These are phyloP conservation scores for Trebouxia gelatinosa DNA, from an alignment of 163 green algal genomes.

Conservation along the genomic window DNA sequence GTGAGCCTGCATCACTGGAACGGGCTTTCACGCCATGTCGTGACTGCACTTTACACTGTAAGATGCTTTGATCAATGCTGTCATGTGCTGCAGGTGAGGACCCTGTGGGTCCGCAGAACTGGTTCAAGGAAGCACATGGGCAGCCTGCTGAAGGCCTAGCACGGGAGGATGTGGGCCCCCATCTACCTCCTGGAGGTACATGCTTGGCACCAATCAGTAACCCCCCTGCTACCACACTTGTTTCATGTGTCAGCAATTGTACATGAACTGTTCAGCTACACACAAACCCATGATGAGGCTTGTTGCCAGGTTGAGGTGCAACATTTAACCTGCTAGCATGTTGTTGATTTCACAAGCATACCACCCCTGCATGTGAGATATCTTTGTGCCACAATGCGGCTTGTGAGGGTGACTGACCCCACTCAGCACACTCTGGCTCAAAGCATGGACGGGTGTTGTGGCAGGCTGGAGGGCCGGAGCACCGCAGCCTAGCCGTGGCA, in stretches of 20 bases:
- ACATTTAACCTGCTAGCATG: not conserved
- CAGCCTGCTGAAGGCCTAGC: constrained; percentile 14
- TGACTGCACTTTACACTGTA: too few relatives aligned
- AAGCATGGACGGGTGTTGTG: too few relatives aligned
- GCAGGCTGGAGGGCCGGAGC: constrained; percentile 20
- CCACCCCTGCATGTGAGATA: not conserved
- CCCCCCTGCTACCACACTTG: not conserved
- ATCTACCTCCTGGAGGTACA: constrained; percentile 26
- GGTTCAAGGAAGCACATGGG: constrained; percentile 18
- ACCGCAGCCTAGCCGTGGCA: constrained; percentile 12
- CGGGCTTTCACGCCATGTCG: too few relatives aligned
- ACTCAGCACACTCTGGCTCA: too few relatives aligned
- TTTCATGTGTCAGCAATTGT: not conserved
- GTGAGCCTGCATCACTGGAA: too few relatives aligned
- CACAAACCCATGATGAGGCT: not conserved
- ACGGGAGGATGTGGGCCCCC: constrained; percentile 20
- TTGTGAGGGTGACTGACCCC: too few relatives aligned
- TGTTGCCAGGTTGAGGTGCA: too few relatives aligned
- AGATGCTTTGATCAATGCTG: too few relatives aligned
- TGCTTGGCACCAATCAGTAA: too few relatives aligned
- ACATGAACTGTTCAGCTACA: not conserved
- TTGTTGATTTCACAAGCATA: not conserved
- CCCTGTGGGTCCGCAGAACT: constrained; percentile 20
- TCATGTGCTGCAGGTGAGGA: constrained; percentile 16
- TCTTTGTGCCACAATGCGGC: too few relatives aligned